Evolutionary conservation across 371 early-diverging fungal genomes (phyloP).

Genomic region (Mucor ambiguus): DNA sequence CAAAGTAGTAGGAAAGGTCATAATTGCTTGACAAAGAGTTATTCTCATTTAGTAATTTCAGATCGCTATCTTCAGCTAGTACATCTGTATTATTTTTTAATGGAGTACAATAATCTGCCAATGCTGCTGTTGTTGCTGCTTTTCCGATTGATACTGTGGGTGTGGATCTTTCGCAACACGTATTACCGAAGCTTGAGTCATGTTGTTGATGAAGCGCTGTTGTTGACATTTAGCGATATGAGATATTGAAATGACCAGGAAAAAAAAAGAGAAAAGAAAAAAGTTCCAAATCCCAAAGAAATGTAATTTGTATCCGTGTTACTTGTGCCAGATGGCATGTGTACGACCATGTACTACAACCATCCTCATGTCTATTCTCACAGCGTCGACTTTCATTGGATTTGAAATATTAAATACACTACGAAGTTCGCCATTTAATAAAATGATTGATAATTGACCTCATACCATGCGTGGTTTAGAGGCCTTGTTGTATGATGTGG

Average conservation of each 20-base stretch:
- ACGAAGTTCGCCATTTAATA: not conserved
- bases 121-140: not conserved
- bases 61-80: not conserved
- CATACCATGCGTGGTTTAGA: no score
- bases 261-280: not conserved
- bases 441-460: no score
- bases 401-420: not conserved
- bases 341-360: not conserved
- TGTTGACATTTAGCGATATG: not conserved
- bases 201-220: not conserved
- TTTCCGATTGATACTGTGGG: not conserved
- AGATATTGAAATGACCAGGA: not conserved
- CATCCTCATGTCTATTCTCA: conserved; percentile 3
- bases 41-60: not conserved
- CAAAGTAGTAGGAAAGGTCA: conserved; percentile 21
- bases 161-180: not conserved
- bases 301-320: not conserved
- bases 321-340: conserved; percentile 2
- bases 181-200: not conserved
- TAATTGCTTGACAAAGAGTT: conserved; percentile 2
- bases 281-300: not conserved
- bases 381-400: not conserved
- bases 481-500: no score
- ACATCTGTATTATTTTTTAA: not conserved
- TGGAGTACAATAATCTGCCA: not conserved